Base-by-base conservation (phyloP, 495 filamentous ascomycete genomes). In the Sphaerosporella brunnea region DNA sequence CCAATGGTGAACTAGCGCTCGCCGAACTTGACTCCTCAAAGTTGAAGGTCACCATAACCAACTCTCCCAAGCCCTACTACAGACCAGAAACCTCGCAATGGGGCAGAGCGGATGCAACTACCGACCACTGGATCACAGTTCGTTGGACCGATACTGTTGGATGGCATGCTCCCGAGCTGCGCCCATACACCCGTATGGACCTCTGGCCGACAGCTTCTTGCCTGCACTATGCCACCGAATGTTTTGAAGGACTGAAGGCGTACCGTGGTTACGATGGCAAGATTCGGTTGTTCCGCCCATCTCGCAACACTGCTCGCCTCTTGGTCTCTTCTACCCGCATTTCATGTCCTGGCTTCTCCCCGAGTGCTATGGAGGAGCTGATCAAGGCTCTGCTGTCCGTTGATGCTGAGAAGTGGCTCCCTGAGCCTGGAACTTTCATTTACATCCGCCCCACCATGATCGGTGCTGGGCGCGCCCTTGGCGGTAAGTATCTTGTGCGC, bases 141-240 rank as follows among this genome's bases (percentile, higher is more conserved):
- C 62, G 65, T 25, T 94, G 87, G 86, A 78, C 73, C 15, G 64
- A 58, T 4, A 55, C 60, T 30, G 61, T 61, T 13, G 87, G 87
- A 53, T 95, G 87, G 87, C 67, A 69, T 13, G 71, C 75, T 0
- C 88, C 87, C 11, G 72, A 84, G 51, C 67, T 95, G 36, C 74
- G 73, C 54, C 84, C 87, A 0, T 90, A 79, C 63, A 77, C 80
- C 44, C 83, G 84, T 21, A 67, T 95, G 23, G 71, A 72, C 53
- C 72, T 95, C 59, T 79, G 83, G 64, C 87, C 87, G 4, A 85
- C 80, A 11, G 80, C 85, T 13, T 82, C 78, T n/a, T 74, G 77
- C 23, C 74, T 93, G 30, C 84, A 93, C 68, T 93, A 93, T 62
- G 85, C 85, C 13, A 90, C 82, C 30, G 80, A 88, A 57, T 93